Conservation (phyloP, 2,329 filamentous ascomycete genomes). For the Nannizzia gypsea region DNA sequence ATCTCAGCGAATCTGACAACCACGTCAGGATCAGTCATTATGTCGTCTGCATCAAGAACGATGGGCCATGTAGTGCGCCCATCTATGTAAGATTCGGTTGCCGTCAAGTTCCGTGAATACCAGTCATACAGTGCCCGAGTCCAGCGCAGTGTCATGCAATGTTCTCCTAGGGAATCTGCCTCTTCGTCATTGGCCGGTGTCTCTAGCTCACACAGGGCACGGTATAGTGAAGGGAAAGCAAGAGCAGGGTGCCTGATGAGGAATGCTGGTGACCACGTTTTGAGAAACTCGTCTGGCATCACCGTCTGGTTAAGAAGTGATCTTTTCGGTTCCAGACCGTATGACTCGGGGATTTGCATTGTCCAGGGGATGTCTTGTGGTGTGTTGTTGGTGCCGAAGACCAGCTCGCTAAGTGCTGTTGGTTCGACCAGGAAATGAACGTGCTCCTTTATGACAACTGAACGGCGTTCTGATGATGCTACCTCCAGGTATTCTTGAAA, state of each 20-base stretch:
- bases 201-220: constrained; percentile 10
- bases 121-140: constrained; percentile 27
- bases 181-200: background rate
- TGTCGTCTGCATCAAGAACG: constrained; percentile 30
- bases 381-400: background rate
- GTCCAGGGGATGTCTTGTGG: constrained; percentile 5
- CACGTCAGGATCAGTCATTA: constrained; percentile 26
- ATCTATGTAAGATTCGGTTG: background rate
- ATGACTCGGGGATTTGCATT: constrained; percentile 13
- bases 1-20: constrained; percentile 20
- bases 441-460: constrained; percentile 29
- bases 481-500: constrained; percentile 17
- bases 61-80: constrained; percentile 16
- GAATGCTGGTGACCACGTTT: constrained; percentile 23
- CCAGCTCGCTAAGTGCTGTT: constrained; percentile 5
- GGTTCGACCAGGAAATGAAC: constrained; percentile 15
- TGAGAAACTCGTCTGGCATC: constrained; percentile 26
- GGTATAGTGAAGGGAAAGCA: constrained; percentile 28
- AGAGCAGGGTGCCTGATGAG: constrained; percentile 31
- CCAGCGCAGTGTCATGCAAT: constrained; percentile 23
- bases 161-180: background rate
- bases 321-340: constrained; percentile 11
- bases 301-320: constrained; percentile 25
- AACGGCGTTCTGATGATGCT: constrained; percentile 19
- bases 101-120: constrained; percentile 18